These are phyloP conservation scores for Trichosporon inkin DNA, from an alignment of 1,284 basidiomycete species.

Conservation along the genomic window DNA sequence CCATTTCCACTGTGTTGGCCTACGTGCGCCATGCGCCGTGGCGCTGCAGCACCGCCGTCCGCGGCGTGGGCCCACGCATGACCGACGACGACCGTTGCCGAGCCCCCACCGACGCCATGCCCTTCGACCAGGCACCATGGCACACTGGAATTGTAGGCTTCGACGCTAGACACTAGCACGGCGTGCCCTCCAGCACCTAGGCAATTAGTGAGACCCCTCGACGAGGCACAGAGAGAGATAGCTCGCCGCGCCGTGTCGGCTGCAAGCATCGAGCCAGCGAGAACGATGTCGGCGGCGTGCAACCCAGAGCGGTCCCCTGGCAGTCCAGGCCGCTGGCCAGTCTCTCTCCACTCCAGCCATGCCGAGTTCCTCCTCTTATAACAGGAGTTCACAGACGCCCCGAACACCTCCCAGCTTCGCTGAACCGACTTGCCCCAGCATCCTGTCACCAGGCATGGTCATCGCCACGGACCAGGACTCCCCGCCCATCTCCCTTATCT, in stretches of 20 bases:
- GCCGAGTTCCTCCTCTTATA: too few relatives aligned
- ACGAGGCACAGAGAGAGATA: too few relatives aligned
- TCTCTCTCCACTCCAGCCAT: too few relatives aligned
- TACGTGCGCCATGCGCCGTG: background rate
- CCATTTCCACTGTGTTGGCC: background rate
- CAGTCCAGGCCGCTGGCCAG: too few relatives aligned
- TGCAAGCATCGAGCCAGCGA: too few relatives aligned
- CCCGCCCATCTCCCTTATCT: background rate
- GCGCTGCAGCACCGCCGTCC: slow-evolving; percentile 1
- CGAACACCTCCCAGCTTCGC: background rate
- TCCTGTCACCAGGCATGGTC: background rate
- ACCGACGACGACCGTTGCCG: background rate
- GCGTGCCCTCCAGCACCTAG: background rate
- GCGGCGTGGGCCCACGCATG: background rate
- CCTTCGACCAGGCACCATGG: slow-evolving; percentile 1
- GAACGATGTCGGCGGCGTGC: too few relatives aligned
- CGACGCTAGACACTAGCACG: background rate
- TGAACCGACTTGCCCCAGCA: background rate
- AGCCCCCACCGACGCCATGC: background rate
- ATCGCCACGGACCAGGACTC: background rate
- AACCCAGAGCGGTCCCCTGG: too few relatives aligned
- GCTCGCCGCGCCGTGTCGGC: too few relatives aligned
- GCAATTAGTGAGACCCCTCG: slow-evolving; percentile 2
- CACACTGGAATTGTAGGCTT: slow-evolving; percentile 8
- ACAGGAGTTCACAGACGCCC: too few relatives aligned